Evolutionary conservation across 140 eudicot genomes (phyloP).

Genomic region (Anethum foeniculum): DNA sequence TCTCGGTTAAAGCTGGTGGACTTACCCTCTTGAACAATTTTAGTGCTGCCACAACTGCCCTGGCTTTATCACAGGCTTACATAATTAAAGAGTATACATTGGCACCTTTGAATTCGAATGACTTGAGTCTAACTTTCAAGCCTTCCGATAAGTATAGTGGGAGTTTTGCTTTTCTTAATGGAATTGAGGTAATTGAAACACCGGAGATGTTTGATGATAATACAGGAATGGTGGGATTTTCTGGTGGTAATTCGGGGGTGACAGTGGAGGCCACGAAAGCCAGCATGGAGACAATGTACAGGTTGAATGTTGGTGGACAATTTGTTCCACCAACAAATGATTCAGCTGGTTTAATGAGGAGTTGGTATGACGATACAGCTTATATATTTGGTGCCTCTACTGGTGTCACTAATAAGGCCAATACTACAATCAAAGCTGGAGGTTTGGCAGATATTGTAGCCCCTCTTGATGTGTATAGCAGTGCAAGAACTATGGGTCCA

Average conservation of each 20-base stretch:
- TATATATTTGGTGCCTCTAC: conserved; percentile 43
- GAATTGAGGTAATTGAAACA: conserved; percentile 45
- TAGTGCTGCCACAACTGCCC: conserved; percentile 50
- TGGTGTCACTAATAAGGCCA: conserved; percentile 26
- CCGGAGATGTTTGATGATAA: conserved; percentile 40
- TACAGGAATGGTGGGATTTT: conserved; percentile 34
- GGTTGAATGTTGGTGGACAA: conserved; percentile 69
- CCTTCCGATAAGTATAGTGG: conserved; percentile 30
- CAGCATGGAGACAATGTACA: conserved; percentile 44
- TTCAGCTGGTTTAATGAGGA: conserved; percentile 51
- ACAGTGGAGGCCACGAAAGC: conserved; percentile 19
- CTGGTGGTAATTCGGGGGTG: not conserved
- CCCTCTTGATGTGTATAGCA: conserved; percentile 49
- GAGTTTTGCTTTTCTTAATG: conserved; percentile 63
- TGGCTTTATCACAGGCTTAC: conserved; percentile 64
- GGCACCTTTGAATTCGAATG: conserved; percentile 26
- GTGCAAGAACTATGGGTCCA: conserved; percentile 54
- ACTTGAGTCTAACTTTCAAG: conserved; percentile 35
- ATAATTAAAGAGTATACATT: conserved; percentile 49
- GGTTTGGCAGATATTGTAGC: conserved; percentile 32
- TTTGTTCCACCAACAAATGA: conserved; percentile 50
- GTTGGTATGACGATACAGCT: conserved; percentile 72
- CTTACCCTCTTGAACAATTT: conserved; percentile 53
- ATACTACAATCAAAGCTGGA: conserved; percentile 25
- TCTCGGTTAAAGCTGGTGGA: conserved; percentile 31